Base-by-base conservation (phyloP, 768 basidiomycete species). In the Termitomyces sp. region DNA sequence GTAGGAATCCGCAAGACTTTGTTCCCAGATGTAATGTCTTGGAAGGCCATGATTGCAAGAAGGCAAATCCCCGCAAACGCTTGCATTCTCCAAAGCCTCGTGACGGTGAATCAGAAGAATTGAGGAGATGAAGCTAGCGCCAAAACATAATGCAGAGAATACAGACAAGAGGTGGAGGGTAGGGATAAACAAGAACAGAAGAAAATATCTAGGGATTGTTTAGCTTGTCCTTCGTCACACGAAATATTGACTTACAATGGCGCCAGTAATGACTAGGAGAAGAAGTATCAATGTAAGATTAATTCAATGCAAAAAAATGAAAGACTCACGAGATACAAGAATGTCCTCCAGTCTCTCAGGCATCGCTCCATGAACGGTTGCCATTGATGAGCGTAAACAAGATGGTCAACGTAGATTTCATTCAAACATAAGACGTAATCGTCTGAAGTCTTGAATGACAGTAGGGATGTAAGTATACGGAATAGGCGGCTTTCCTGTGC, bases 371-470 rank as follows among this genome's bases (percentile, higher is more conserved):
- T 72, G 65, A 88, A 80, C 8, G 68, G 61, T n/a, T 74, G 69
- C 84, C 86, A 87, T 18, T 82, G 79, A 53, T 76, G 73, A 0
- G 67, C 74, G 53, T 84, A 86, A 3, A 86, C 81, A 51, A 82
- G 71, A 33, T 78, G 75, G 58, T 89, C 88, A 2, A 79, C 69
- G 63, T 78, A 88, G 1, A 86, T 59, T 4, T 76, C 69, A 44
- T 83, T 74, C 10, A 89, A 63, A 18, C 72, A 69, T 10, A 63
- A 62, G 8, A 69, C 63, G 62, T 82, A 84, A 20, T 61, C 58
- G 16, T 73, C 69, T 1, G 84, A 82, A 3, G 77, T 69, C n/a
- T 74, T 69, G 71, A 86, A 80, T 36, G 82, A 71, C 3, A 82
- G 12, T 1, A 64, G 37, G 30, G 80, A 80, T 6, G 72, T 65